Conservation (phyloP, 2,329 filamentous ascomycete species). For the Westerdykella sp. region DNA sequence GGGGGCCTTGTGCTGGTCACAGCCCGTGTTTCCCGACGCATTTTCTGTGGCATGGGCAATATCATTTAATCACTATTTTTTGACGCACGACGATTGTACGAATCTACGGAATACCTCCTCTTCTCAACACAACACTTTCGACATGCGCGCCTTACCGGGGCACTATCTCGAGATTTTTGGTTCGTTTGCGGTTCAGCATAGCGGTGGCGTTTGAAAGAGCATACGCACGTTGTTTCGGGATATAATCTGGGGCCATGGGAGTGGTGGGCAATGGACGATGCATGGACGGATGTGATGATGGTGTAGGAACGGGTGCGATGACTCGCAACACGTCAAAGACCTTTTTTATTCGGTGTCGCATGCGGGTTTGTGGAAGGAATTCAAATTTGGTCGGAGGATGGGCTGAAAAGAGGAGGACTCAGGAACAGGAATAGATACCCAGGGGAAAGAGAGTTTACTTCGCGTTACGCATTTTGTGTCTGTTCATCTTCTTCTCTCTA, state of each 20-base stretch:
- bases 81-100: slow-evolving; percentile 22
- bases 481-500: slow-evolving; percentile 1
- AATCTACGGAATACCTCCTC: slow-evolving; percentile 19
- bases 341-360: slow-evolving; percentile 6
- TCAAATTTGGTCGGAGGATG: slow-evolving; percentile 5
- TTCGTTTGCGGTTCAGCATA: slow-evolving; percentile 19
- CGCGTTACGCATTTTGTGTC: neutral
- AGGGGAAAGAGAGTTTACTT: slow-evolving; percentile 5
- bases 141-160: slow-evolving; percentile 5
- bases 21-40: slow-evolving; percentile 9
- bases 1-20: slow-evolving; percentile 30
- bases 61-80: slow-evolving; percentile 26
- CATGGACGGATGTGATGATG: slow-evolving; percentile 7
- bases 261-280: slow-evolving; percentile 8
- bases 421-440: slow-evolving; percentile 22
- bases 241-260: slow-evolving; percentile 7
- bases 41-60: slow-evolving; percentile 11
- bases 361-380: slow-evolving; percentile 9
- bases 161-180: slow-evolving; percentile 5
- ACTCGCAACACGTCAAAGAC: slow-evolving; percentile 3
- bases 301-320: slow-evolving; percentile 5
- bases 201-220: slow-evolving; percentile 21
- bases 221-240: slow-evolving; percentile 11
- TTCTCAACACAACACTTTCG: slow-evolving; percentile 21
- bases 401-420: slow-evolving; percentile 2